Conservation (phyloP, 805 yeast species). For the Crinitomyces ghanaensis region DNA sequence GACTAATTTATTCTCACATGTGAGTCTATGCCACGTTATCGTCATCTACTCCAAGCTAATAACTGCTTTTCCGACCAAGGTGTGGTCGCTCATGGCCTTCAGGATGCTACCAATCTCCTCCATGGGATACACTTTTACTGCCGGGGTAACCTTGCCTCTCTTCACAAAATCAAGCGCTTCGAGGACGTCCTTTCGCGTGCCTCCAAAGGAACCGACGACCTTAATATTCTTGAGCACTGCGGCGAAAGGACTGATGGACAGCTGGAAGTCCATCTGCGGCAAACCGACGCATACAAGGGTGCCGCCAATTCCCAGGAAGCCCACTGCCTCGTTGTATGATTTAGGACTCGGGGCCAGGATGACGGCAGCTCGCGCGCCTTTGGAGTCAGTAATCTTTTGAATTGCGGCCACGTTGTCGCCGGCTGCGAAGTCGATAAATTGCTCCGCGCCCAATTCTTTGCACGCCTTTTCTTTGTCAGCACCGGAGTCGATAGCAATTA, state of each 20-base stretch:
- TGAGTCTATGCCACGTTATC: too few relatives aligned
- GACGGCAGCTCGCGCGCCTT: slow-evolving; percentile 17
- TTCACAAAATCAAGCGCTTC: slow-evolving; percentile 20
- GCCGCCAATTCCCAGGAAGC: slow-evolving; percentile 15
- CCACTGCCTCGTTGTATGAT: slow-evolving; percentile 14
- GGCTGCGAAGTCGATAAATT: slow-evolving; percentile 38
- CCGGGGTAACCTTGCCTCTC: slow-evolving; percentile 13
- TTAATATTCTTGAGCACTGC: slow-evolving; percentile 10
- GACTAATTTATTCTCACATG: too few relatives aligned
- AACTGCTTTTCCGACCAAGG: slow-evolving; percentile 19
- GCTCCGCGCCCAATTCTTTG: slow-evolving; percentile 42
- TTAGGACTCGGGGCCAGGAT: slow-evolving; percentile 14
- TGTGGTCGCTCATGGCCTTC: slow-evolving; percentile 12
- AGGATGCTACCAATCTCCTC: slow-evolving; percentile 10
- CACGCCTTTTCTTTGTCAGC: slow-evolving; percentile 37
- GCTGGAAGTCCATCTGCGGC: slow-evolving; percentile 11
- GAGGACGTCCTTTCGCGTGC: slow-evolving; percentile 16
- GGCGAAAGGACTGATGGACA: slow-evolving; percentile 11
- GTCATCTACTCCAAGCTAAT: slow-evolving; percentile 9
- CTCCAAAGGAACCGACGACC: slow-evolving; percentile 18
- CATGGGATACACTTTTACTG: slow-evolving; percentile 11
- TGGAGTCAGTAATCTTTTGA: slow-evolving; percentile 12
- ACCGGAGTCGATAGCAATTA: slow-evolving; percentile 47
- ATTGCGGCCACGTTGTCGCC: slow-evolving; percentile 17
- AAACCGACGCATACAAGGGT: slow-evolving; percentile 17